phyloP scores from a whole-genome alignment of 108 stramenopile genomes.

The Skeletonema potamos region DNA sequence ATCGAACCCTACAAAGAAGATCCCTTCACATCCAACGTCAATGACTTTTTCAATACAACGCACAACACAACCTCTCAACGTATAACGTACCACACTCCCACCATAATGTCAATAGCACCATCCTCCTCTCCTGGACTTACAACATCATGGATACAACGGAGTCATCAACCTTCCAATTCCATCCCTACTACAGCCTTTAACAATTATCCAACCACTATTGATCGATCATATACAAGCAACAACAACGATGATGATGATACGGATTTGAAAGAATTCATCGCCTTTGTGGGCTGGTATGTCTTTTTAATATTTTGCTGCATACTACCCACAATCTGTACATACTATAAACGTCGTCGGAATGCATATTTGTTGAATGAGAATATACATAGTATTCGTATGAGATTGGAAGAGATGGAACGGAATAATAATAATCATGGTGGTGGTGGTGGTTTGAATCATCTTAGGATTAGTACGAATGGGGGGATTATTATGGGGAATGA shows the following conservation, averaged over 20 bases:
- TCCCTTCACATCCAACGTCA: neutral
- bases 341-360: conserved; percentile 48
- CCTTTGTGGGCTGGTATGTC: conserved; percentile 71
- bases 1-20: neutral
- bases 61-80: neutral
- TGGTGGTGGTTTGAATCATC: neutral
- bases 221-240: too few relatives aligned
- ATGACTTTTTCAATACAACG: neutral
- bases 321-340: conserved; percentile 67
- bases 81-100: neutral
- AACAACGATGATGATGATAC: neutral
- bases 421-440: neutral
- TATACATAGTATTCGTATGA: neutral
- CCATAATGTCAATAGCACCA: too few relatives aligned
- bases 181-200: neutral
- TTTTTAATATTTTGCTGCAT: conserved; percentile 72
- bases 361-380: conserved; percentile 7
- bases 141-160: too few relatives aligned
- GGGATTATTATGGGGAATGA: neutral
- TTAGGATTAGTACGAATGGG: too few relatives aligned
- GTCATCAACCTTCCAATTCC: too few relatives aligned
- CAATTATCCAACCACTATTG: neutral
- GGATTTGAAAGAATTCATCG: conserved; percentile 50
- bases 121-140: neutral
- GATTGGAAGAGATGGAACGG: conserved; percentile 9